Evolutionary conservation across 371 early-diverging fungal species (phyloP), one percentile per base, ranked within the genome.

Genomic region (Mucor ambiguus): DNA sequence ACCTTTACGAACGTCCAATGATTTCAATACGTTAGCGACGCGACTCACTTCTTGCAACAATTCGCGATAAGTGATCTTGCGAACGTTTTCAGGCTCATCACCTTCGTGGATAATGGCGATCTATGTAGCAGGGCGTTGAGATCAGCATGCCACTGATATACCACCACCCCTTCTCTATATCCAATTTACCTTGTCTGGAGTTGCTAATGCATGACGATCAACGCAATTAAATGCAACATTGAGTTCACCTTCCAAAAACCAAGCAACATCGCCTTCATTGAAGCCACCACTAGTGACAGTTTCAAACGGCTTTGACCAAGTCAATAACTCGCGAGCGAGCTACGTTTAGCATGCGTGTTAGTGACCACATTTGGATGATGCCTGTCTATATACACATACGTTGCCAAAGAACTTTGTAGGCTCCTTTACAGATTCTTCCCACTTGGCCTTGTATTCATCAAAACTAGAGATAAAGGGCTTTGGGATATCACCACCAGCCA

Each of bases 201-300:
- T 82, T 20, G 78, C 60, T 44, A 79, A 60, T 32, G 94, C 96
- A 80, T 96, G 96, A 56, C 98, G 92, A 77, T 99, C 99, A 32
- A 99, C 89, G 80, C 96, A 96, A 83, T 98, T 98, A 86, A 93
- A 93, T 28, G 93, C 87, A 32, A 92, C 94, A 77, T 98, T 98
- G 58, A 98, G 80, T 71, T 90, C 81, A 37, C 99, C 99, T 66
- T 93, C 94, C 24, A 85, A 80, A 84, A 98, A 98, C 97, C 97
- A 98, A 63, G 89, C 86, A 65, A 94, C 86, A 74, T 95, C 87
- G 49, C 95, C 96, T 52, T 86, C 79, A 12, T 78, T 67, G 60
- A 95, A 85, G 32, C 82, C 73, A 29, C 93, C 93, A 54, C 60
- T 70, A 29, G 70, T 69, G 56, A 90, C 90, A 29, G 82, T 85